phyloP scores from a whole-genome alignment of 1,139 yeast species.

The Suhomyces wounanorum region DNA sequence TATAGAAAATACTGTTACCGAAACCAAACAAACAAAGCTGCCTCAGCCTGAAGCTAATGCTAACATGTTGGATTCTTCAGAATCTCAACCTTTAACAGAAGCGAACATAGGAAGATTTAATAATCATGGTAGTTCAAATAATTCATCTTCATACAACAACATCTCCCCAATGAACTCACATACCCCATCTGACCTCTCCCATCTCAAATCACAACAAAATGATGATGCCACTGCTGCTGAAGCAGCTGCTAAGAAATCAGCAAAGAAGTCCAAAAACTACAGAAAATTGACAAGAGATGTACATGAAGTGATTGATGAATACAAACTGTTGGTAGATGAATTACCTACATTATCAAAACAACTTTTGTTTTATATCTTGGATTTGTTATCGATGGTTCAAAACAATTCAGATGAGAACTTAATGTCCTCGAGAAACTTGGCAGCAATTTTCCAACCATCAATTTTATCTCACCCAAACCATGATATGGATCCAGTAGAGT shows the following conservation, averaged over 20 bases:
- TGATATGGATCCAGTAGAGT: slow-evolving; percentile 89
- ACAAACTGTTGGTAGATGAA: slow-evolving; percentile 64
- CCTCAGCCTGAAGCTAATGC: slow-evolving; percentile 6
- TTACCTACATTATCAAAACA: slow-evolving; percentile 77
- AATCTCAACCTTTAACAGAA: slow-evolving; percentile 34
- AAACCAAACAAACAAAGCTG: slow-evolving; percentile 1
- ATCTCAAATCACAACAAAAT: slow-evolving; percentile 5
- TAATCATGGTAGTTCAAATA: slow-evolving; percentile 13
- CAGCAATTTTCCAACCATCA: slow-evolving; percentile 96
- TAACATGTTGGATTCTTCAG: slow-evolving; percentile 18
- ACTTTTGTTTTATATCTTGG: slow-evolving; percentile 83
- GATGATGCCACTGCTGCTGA: slow-evolving; percentile 15
- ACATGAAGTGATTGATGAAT: slow-evolving; percentile 67
- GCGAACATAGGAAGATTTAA: slow-evolving; percentile 33
- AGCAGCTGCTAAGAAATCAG: slow-evolving; percentile 20
- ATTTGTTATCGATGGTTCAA: slow-evolving; percentile 82
- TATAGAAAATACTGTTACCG: neutral
- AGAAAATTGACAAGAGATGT: slow-evolving; percentile 58
- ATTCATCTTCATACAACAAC: slow-evolving; percentile 10
- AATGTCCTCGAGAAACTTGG: slow-evolving; percentile 91
- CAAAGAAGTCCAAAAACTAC: slow-evolving; percentile 29
- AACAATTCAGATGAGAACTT: slow-evolving; percentile 74
- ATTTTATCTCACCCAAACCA: slow-evolving; percentile 89
- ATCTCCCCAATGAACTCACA: slow-evolving; percentile 8
- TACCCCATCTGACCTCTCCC: slow-evolving; percentile 11